phyloP scores from a whole-genome alignment of 2,329 filamentous ascomycete genomes.

The Fusarium acutatum region DNA sequence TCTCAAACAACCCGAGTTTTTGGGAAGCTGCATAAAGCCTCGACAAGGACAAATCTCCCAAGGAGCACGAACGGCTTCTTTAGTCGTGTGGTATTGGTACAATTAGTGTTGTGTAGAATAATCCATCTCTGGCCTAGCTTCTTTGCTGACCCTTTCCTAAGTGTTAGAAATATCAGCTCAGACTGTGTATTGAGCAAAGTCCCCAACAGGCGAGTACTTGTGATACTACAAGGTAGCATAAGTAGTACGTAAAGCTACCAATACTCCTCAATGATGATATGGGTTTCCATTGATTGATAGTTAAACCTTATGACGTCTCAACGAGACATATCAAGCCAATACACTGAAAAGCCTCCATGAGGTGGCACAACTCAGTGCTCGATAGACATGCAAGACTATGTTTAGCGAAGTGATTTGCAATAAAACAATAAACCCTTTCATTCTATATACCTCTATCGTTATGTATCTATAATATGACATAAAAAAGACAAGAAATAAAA shows the following conservation, averaged over 20 bases:
- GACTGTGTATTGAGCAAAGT: not conserved
- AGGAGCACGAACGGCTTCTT: rapidly evolving
- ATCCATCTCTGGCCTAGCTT: not conserved
- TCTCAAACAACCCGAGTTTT: not conserved
- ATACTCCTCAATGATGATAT: not conserved
- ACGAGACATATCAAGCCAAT: too few species aligned
- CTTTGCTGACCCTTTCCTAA: too few species aligned
- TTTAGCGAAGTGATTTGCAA: not conserved
- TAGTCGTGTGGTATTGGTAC: not conserved
- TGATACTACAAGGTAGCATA: too few species aligned
- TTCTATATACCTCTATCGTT: not conserved
- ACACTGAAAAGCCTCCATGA: too few species aligned
- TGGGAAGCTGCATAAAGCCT: not conserved
- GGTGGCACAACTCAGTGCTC: not conserved
- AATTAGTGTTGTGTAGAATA: not conserved
- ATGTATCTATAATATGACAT: not conserved
- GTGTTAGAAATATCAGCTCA: not conserved
- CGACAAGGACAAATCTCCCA: too few species aligned
- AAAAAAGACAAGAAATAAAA: not conserved
- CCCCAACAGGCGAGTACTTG: not conserved
- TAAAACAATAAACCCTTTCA: not conserved
- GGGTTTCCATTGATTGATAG: too few species aligned
- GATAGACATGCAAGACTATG: not conserved
- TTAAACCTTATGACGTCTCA: too few species aligned
- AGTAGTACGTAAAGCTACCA: not conserved